phyloP scores from a whole-genome alignment of 257 asterid species.

The Catharanthus roseus region DNA sequence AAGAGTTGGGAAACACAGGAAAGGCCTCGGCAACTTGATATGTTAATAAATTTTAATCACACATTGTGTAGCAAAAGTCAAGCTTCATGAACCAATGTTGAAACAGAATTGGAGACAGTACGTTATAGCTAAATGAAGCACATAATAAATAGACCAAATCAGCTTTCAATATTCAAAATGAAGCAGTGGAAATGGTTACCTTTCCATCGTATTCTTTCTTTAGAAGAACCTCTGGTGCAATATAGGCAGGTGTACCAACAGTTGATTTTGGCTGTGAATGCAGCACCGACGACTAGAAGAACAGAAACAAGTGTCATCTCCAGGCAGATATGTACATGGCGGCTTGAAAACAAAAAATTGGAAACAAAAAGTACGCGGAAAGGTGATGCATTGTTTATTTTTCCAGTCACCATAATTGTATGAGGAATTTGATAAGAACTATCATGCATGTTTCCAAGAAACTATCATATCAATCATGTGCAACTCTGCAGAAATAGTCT shows the following conservation, averaged over 20 bases:
- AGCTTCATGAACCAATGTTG: background rate
- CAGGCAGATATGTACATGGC: background rate
- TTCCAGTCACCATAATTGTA: background rate
- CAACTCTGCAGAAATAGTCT: background rate
- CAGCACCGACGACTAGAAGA: slow-evolving; percentile 84
- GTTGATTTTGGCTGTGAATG: slow-evolving; percentile 99
- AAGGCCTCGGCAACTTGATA: background rate
- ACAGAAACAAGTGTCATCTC: slow-evolving; percentile 4
- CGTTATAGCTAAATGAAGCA: background rate
- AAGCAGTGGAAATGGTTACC: slow-evolving; percentile 32
- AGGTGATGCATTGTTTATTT: background rate
- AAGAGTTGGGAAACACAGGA: background rate
- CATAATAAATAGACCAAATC: background rate
- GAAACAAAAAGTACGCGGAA: background rate
- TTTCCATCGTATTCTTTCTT: slow-evolving; percentile 98
- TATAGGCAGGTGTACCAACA: slow-evolving; percentile 99
- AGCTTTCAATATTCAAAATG: background rate
- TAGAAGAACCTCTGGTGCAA: slow-evolving; percentile 93
- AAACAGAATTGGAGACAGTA: background rate
- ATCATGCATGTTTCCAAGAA: background rate
- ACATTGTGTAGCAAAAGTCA: background rate
- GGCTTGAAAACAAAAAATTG: slow-evolving; percentile 5
- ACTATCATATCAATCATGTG: background rate
- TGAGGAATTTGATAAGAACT: background rate
- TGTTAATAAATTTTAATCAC: background rate